phyloP scores from a whole-genome alignment of 257 asterid genomes.

The Solanum stenotomum region DNA sequence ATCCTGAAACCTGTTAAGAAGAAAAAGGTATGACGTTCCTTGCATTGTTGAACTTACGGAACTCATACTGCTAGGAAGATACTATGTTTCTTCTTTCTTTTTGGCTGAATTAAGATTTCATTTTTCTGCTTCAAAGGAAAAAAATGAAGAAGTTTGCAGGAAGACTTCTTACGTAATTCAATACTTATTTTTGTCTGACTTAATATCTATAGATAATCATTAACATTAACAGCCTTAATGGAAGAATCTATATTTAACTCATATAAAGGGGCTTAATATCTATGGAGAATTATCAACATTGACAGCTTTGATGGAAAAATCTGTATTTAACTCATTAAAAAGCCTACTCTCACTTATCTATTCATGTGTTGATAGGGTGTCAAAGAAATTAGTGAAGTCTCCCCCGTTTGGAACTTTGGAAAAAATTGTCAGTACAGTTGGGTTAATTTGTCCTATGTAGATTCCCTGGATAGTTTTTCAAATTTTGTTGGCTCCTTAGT shows the following conservation, averaged over 20 bases:
- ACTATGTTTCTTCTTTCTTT: background rate
- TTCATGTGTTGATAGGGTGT: background rate
- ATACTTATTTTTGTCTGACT: background rate
- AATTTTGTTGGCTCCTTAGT: too few relatives aligned
- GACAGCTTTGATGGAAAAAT: background rate
- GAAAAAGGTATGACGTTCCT: slow-evolving; percentile 20
- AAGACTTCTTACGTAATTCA: background rate
- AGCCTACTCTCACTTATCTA: background rate
- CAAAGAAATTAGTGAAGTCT: background rate
- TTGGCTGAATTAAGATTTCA: background rate
- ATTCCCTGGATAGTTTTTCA: too few relatives aligned
- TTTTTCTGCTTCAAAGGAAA: background rate
- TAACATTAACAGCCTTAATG: background rate
- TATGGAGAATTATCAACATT: background rate
- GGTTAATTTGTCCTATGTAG: too few relatives aligned
- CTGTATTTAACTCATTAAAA: background rate
- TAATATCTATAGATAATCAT: background rate
- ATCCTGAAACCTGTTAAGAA: slow-evolving; percentile 39
- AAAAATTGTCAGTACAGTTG: background rate
- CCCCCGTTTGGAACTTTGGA: background rate
- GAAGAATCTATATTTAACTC: background rate
- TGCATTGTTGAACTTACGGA: background rate
- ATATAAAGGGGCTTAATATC: background rate
- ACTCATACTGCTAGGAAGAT: background rate
- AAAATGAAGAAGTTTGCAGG: background rate